Conservation (phyloP, 1,139 yeast species). For the Candida sojae region DNA sequence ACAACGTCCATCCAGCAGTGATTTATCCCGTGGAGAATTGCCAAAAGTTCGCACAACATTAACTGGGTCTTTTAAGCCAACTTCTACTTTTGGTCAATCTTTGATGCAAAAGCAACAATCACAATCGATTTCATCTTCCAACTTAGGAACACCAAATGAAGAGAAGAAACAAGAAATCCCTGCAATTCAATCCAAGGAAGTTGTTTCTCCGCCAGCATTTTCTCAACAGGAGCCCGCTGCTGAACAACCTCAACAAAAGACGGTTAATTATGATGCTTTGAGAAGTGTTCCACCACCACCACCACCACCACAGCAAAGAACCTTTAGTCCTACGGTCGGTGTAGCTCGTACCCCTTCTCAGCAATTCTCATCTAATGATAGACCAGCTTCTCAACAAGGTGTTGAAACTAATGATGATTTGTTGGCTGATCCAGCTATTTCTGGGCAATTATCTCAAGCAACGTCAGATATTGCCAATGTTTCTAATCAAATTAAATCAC, state of each 20-base stretch:
- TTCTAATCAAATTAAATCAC: conserved; percentile 80
- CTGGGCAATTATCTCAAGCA: conserved; percentile 73
- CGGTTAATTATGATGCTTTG: conserved; percentile 48
- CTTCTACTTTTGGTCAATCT: conserved; percentile 70
- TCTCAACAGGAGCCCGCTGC: conserved; percentile 5
- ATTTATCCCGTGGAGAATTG: conserved; percentile 36
- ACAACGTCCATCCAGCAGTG: conserved; percentile 35
- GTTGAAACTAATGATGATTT: conserved; percentile 43
- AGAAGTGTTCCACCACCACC: conserved; percentile 50
- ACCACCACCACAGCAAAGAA: conserved; percentile 46
- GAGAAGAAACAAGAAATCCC: conserved; percentile 19
- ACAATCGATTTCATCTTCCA: conserved; percentile 10
- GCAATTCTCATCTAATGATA: conserved; percentile 8
- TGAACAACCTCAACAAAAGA: conserved; percentile 16
- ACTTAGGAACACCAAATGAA: conserved; percentile 16
- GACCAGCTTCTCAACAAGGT: conserved; percentile 9
- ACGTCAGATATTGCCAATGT: conserved; percentile 86
- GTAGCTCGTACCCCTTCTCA: conserved; percentile 15
- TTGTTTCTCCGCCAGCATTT: conserved; percentile 11
- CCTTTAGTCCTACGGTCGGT: conserved; percentile 15
- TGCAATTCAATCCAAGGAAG: neutral
- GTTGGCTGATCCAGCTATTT: conserved; percentile 53
- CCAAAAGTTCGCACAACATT: conserved; percentile 42
- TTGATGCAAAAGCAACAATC: conserved; percentile 37
- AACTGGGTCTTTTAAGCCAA: conserved; percentile 51